Base-by-base conservation (phyloP, 106 monocot species). In the Dendrobium chrysotoxum region DNA sequence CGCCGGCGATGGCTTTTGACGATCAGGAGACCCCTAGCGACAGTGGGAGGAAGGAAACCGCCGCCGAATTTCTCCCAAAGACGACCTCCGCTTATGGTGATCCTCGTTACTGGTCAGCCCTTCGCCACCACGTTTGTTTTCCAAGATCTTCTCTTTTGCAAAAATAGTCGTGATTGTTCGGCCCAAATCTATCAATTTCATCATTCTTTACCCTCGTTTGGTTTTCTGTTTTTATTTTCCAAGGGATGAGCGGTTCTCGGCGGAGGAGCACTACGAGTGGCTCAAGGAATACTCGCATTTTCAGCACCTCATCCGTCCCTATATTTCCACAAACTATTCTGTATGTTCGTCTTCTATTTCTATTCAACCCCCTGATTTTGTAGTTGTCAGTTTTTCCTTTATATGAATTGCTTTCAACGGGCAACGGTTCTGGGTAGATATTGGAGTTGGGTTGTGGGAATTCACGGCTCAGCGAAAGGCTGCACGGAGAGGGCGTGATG, bases 261-360 rank as follows among this genome's bases (percentile, higher is more conserved):
- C 79, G 74, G 98, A 99, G 84, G 98, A 99, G 47, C 95, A 99
- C 88, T 95, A 99, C 77, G 98, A 99, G 83, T 99, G 98, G 98
- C 80, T 89, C 77, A 99, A 99, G 82, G 95, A 95, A 57, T 99
- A 93, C 87, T 93, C 93, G 79, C 91, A 93, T 71, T 99, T 99
- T 83, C 88, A 80, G 75, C 93, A 99, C 85, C 95, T 95, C 79
- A 80, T 99, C 80, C 84, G 70, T 73, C 91, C 84, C 35, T 85
- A 91, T 82, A 76, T 99, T 83, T 40, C 31, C 53, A 81, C 89
- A 12, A 68, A 76, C 7, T 76, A 87, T 40, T 85, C 87, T 23
- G 90, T 90, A 73, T 6, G 74, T 21, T 58, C 17, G 25, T 50
- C 21, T 50, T 53, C 77, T 17, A 26, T 57, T 78, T 17, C 78